These are phyloP conservation scores for Chaetomiaceae sp. DNA, from an alignment of 2,329 filamentous ascomycete species.

Conservation along the genomic window DNA sequence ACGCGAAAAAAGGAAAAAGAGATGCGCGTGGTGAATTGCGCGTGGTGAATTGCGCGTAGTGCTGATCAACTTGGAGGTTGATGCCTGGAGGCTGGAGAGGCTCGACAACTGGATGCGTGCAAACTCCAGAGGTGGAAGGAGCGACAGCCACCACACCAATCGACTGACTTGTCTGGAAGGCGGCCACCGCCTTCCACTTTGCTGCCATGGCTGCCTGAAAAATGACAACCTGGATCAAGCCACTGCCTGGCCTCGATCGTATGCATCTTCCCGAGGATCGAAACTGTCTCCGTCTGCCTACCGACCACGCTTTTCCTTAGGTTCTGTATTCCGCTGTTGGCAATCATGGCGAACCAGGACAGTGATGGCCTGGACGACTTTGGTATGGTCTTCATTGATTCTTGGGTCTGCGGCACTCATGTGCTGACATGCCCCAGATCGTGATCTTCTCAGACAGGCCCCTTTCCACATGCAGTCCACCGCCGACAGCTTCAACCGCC, in stretches of 20 bases:
- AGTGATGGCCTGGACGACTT: conserved; percentile 24
- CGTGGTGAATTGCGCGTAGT: too few relatives aligned
- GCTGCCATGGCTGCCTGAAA: background rate
- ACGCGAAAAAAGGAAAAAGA: too few relatives aligned
- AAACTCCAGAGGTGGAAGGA: background rate
- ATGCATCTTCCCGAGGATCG: too few relatives aligned
- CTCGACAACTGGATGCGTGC: too few relatives aligned
- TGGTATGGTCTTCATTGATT: conserved; percentile 9
- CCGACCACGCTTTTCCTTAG: too few relatives aligned
- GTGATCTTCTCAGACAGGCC: conserved; percentile 11
- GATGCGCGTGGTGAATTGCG: too few relatives aligned
- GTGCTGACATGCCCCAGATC: conserved; percentile 11
- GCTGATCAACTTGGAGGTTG: too few relatives aligned
- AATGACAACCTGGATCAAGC: background rate
- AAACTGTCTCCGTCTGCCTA: too few relatives aligned
- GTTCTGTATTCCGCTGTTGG: too few relatives aligned
- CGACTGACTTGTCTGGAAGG: background rate
- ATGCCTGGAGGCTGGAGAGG: too few relatives aligned
- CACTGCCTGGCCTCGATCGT: too few relatives aligned
- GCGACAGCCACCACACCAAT: background rate
- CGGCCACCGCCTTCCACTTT: background rate
- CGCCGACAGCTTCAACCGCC: background rate
- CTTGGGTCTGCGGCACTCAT: too few relatives aligned
- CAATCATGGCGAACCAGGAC: conserved; percentile 7
- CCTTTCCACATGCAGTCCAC: background rate